Evolutionary conservation across 139 green algal species (phyloP).

Genomic region (Yamagishiella unicocca): DNA sequence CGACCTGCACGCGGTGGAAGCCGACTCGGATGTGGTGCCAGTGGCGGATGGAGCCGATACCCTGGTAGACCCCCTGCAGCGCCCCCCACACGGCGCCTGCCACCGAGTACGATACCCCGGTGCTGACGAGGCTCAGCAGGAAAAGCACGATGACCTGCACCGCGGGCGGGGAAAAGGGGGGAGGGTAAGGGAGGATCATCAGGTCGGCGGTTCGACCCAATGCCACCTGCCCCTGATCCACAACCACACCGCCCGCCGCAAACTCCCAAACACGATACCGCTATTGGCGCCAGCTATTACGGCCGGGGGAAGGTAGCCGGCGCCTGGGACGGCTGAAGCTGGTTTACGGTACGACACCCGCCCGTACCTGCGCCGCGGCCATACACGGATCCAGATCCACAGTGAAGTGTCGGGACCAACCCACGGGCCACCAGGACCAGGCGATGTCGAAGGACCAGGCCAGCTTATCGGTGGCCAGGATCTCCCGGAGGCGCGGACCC

Average conservation of each 20-base stretch:
- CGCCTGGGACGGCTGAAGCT: no score
- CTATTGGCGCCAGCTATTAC: no score
- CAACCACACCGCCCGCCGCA: no score
- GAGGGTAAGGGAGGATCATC: no score
- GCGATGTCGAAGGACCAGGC: neutral
- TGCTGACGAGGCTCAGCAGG: slow-evolving; percentile 31
- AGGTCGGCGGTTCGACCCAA: no score
- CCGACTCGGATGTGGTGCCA: slow-evolving; percentile 30
- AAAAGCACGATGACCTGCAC: slow-evolving; percentile 27
- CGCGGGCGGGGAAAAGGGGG: neutral
- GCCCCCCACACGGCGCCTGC: slow-evolving; percentile 2
- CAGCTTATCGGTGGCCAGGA: slow-evolving; percentile 5
- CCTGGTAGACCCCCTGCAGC: slow-evolving; percentile 24
- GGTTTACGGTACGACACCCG: no score
- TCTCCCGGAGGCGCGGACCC: neutral
- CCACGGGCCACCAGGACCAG: slow-evolving; percentile 20
- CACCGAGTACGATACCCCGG: slow-evolving; percentile 1
- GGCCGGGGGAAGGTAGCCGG: no score
- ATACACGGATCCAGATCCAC: slow-evolving; percentile 26
- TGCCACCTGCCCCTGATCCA: no score
- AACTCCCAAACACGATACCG: no score
- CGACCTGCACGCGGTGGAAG: slow-evolving; percentile 28
- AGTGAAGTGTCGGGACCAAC: neutral
- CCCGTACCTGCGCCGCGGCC: neutral
- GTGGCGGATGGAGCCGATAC: slow-evolving; percentile 17